phyloP scores from a whole-genome alignment of 2,329 filamentous ascomycete genomes.

The Delphinella strobiligena region DNA sequence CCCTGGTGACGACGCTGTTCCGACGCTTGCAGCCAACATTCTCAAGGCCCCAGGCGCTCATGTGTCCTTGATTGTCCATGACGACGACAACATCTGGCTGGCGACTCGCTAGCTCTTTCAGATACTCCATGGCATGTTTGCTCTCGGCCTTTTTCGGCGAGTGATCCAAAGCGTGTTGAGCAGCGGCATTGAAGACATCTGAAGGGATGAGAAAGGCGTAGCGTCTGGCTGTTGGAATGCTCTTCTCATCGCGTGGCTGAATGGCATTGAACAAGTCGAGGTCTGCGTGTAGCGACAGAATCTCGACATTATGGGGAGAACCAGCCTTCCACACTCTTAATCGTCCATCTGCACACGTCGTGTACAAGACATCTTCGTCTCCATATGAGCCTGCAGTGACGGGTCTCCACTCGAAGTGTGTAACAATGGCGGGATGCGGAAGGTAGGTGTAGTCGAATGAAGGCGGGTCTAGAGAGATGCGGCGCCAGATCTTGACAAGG shows the following conservation, averaged over 20 bases:
- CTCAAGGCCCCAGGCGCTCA: constrained; percentile 89
- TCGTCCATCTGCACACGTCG: constrained; percentile 68
- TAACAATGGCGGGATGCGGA: constrained; percentile 70
- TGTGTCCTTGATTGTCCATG: constrained; percentile 68
- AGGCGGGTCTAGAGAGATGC: constrained; percentile 74
- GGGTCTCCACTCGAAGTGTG: constrained; percentile 70
- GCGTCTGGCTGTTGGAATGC: constrained; percentile 25
- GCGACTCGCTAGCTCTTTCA: constrained; percentile 75
- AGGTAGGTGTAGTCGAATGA: constrained; percentile 87
- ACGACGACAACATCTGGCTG: constrained; percentile 80
- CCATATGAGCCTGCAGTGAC: constrained; percentile 51
- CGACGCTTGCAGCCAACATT: constrained; percentile 63
- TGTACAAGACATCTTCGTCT: constrained; percentile 75
- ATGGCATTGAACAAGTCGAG: constrained; percentile 67
- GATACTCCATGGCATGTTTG: constrained; percentile 62
- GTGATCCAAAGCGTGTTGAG: constrained; percentile 46
- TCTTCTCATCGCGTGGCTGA: constrained; percentile 32
- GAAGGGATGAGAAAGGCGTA: constrained; percentile 78
- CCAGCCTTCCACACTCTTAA: constrained; percentile 74
- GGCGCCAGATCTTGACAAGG: constrained; percentile 85
- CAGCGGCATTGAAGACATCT: constrained; percentile 66
- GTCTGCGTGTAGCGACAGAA: constrained; percentile 67
- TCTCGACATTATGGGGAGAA: constrained; percentile 58
- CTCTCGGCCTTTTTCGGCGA: constrained; percentile 25
- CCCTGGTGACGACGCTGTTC: constrained; percentile 25